Evolutionary conservation across 1,284 basidiomycete species (phyloP).

Genomic region (Neonothopanus nambi): DNA sequence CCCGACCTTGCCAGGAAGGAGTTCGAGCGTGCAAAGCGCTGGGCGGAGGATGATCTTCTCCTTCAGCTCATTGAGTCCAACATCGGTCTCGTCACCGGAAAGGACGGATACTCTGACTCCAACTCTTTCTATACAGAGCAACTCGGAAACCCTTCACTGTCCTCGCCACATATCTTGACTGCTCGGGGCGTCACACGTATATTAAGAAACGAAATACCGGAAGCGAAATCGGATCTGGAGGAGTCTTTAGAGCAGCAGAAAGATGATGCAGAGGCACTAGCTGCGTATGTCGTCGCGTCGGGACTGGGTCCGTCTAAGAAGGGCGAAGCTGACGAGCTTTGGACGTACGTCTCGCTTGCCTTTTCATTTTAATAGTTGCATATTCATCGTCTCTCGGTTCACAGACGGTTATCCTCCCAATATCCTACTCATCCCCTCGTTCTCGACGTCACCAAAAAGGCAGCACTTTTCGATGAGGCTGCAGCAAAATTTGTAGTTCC

Average conservation of each 20-base stretch:
- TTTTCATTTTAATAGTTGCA: too few relatives aligned
- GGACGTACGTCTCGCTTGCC: constrained; percentile 53
- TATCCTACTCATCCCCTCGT: constrained; percentile 71
- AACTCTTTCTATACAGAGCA: constrained; percentile 92
- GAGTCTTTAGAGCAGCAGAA: constrained; percentile 69
- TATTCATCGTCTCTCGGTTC: constrained; percentile 6
- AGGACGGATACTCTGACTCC: constrained; percentile 71
- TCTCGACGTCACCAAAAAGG: constrained; percentile 61
- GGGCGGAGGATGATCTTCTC: constrained; percentile 88
- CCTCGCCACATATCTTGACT: constrained; percentile 75
- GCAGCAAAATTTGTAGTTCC: constrained; percentile 68
- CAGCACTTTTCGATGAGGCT: constrained; percentile 69
- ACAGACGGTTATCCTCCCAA: constrained; percentile 57
- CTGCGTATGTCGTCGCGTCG: constrained; percentile 66
- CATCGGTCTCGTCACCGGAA: constrained; percentile 80
- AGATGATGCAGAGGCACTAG: constrained; percentile 68
- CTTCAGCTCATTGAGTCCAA: constrained; percentile 89
- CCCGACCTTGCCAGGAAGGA: constrained; percentile 85
- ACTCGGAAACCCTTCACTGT: constrained; percentile 80
- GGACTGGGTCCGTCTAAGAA: constrained; percentile 62
- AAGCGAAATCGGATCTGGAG: constrained; percentile 82
- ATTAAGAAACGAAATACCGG: constrained; percentile 76
- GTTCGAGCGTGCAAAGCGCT: constrained; percentile 77
- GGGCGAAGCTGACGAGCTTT: constrained; percentile 62
- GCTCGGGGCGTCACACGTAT: constrained; percentile 85